These are phyloP conservation scores for Podospora fimiseda DNA, from an alignment of 495 filamentous ascomycete species.

Conservation along the genomic window DNA sequence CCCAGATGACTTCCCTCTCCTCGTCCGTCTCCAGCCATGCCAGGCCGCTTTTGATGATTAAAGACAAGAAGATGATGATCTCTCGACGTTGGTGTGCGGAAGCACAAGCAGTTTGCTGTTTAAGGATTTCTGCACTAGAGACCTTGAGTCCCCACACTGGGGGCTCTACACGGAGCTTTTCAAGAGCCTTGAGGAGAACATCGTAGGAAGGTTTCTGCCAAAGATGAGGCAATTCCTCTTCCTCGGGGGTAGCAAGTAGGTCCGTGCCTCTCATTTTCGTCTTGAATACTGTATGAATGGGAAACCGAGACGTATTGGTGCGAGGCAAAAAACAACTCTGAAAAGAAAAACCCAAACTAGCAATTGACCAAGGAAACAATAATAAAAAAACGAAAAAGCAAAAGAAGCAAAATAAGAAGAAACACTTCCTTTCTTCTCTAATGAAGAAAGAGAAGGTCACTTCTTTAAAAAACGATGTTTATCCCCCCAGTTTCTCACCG, in stretches of 20 bases:
- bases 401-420: neutral
- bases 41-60: constrained; percentile 67
- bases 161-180: constrained; percentile 35
- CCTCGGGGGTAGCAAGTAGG: neutral
- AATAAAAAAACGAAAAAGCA: neutral
- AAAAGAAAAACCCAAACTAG: neutral
- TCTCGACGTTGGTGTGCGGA: constrained; percentile 27
- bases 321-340: neutral
- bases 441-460: too few relatives aligned
- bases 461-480: too few relatives aligned
- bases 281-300: neutral
- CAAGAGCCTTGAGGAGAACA: constrained; percentile 31
- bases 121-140: constrained; percentile 24
- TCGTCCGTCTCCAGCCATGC: constrained; percentile 69
- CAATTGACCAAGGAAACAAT: too few relatives aligned
- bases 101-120: constrained; percentile 19
- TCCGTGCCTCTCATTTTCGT: constrained; percentile 7
- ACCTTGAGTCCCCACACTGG: constrained; percentile 33
- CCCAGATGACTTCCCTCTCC: constrained; percentile 69
- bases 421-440: neutral
- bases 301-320: too few relatives aligned
- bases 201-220: constrained; percentile 40
- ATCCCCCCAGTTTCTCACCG: too few relatives aligned
- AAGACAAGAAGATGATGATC: constrained; percentile 59
- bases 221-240: constrained; percentile 33